Percentiles rank a stretch among this genome's conserved stretches.
Evolutionary conservation across 1,139 yeast genomes (phyloP).

Genomic region (Kurtzmaniella quercitrusa): DNA sequence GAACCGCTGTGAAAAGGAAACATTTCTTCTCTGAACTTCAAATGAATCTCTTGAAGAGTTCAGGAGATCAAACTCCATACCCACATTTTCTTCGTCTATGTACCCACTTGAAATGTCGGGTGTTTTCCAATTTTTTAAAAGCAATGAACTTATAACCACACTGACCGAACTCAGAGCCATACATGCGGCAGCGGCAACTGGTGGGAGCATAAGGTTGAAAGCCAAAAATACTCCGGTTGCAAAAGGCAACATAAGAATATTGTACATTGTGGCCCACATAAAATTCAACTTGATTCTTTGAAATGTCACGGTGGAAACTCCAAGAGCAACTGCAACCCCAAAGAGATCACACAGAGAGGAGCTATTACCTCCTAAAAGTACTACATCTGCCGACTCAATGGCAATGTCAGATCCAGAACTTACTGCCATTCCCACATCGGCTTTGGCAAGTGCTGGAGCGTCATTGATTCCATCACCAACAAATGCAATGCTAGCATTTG

Average conservation of each 20-base stretch:
- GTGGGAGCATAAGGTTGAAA: constrained; percentile 71
- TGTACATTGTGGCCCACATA: constrained; percentile 82
- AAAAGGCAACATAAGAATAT: constrained; percentile 84
- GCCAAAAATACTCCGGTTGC: constrained; percentile 92
- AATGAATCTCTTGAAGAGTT: constrained; percentile 30
- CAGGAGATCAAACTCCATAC: constrained; percentile 25
- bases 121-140: constrained; percentile 61
- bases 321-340: constrained; percentile 71
- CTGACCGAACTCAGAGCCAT: constrained; percentile 93
- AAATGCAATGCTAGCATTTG: constrained; percentile 60
- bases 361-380: constrained; percentile 41
- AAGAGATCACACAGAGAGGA: constrained; percentile 41
- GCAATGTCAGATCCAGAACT: constrained; percentile 95
- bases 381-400: constrained; percentile 91
- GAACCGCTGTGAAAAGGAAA: neutral
- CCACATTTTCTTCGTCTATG: constrained; percentile 18
- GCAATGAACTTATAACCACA: constrained; percentile 77
- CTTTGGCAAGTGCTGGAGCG: constrained; percentile 89
- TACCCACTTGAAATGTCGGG: constrained; percentile 21
- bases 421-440: constrained; percentile 87
- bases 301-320: constrained; percentile 69
- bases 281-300: constrained; percentile 74
- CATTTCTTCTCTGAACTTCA: constrained; percentile 4
- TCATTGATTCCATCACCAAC: constrained; percentile 97
- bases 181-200: constrained; percentile 88